Percentiles rank a stretch among this genome's conserved stretches.
phyloP scores from a whole-genome alignment of 2,329 filamentous ascomycete species.

The Fusarium dimerum region DNA sequence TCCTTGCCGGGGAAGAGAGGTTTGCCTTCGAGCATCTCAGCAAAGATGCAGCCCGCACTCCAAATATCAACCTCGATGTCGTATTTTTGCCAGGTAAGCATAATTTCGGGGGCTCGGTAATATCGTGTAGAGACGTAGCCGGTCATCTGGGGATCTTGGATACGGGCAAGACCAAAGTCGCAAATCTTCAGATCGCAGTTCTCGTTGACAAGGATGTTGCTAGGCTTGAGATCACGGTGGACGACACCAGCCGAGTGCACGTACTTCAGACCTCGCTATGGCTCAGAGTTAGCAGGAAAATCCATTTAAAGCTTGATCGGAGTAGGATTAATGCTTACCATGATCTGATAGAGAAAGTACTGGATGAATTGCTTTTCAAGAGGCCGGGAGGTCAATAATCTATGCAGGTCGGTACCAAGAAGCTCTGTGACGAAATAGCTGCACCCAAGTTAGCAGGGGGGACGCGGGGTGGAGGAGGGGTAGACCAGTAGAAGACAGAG shows the following conservation, averaged over 20 bases:
- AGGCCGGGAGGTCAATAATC: conserved; percentile 89
- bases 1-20: conserved; percentile 98
- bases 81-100: conserved; percentile 99
- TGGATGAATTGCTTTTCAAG: conserved; percentile 99
- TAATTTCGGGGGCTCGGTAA: conserved; percentile 98
- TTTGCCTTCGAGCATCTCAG: conserved; percentile 98
- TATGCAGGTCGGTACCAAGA: conserved; percentile 93
- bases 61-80: conserved; percentile 99
- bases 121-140: conserved; percentile 98
- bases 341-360: conserved; percentile 98
- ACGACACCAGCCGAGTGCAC: conserved; percentile 98
- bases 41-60: conserved; percentile 98
- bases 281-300: conserved; percentile 6
- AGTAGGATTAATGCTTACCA: conserved; percentile 60
- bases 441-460: conserved; percentile 21
- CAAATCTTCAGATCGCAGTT: conserved; percentile 99
- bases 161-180: conserved; percentile 95
- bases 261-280: conserved; percentile 93
- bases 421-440: conserved; percentile 99
- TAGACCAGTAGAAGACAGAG: conserved; percentile 8
- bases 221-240: conserved; percentile 95
- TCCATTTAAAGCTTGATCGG: background rate
- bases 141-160: conserved; percentile 99
- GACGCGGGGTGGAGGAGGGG: conserved; percentile 10
- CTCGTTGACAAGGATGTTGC: conserved; percentile 99